Evolutionary conservation across 441 rosid genomes (phyloP), one percentile per base, ranked within the genome.

Genomic region (Erodium moschatum): DNA sequence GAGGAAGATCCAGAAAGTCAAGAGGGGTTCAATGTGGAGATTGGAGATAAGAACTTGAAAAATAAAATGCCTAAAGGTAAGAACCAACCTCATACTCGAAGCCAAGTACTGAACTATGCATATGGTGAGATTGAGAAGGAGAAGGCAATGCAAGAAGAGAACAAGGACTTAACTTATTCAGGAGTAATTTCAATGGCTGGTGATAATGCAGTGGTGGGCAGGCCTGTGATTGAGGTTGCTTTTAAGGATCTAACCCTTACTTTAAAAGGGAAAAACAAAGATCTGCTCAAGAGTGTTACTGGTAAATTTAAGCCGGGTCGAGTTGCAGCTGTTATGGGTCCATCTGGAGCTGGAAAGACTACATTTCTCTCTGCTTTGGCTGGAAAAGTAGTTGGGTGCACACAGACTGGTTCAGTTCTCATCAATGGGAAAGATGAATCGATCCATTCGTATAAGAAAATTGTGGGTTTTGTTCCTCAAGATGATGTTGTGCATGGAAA

Each of bases 401-500:
- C 68, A 6, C 80, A 85, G 81, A 71, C 73, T 58, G 97, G 98
- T 33, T 79, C 74, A 79, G 78, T 91, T 83, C 90, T 86, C 15
- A 82, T 95, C 65, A 94, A 94, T 75, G 97, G 97, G 0, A 87
- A 85, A 75, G 75, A 29, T 65, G 97, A 82, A 50, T 82, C 99
- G 19, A 88, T 91, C 69, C 91, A 81, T 48, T 83, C 97, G 11
- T 94, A 89, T 83, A 89, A 83, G 84, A 94, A 81, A 78, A 87
- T 94, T 70, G 91, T 87, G 11, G 97, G 99, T 64, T 91, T 84
- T 76, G 99, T 94, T 65, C 97, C 99, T 27, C 97, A 94, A 68
- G 99, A 94, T 79, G 99, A 94, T 75, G 88, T 91, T 11, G 99
- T 94, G 74, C 99, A 94, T 72, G 99, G 99, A 68, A 88, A 94